Conservation (phyloP, 2,329 filamentous ascomycete genomes). For the Diaporthe vaccinii region DNA sequence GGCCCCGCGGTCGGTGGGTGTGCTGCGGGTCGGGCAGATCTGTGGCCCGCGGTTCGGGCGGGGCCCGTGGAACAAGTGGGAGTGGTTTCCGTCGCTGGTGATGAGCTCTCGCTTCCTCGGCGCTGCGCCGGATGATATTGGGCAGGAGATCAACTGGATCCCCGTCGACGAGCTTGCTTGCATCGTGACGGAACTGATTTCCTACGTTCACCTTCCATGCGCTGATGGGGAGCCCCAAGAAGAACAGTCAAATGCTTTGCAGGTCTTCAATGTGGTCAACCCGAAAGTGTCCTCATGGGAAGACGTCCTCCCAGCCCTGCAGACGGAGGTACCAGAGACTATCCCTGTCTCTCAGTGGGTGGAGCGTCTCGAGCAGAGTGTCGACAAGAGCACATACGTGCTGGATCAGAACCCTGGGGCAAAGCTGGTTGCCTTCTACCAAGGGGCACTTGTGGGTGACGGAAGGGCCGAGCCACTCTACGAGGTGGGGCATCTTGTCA, state of each 20-base stretch:
- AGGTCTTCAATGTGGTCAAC: slow-evolving; percentile 24
- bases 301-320: slow-evolving; percentile 15
- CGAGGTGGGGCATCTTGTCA: background rate
- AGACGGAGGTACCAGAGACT: slow-evolving; percentile 2
- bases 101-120: slow-evolving; percentile 21
- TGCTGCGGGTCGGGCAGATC: slow-evolving; percentile 47
- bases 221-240: background rate
- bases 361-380: background rate
- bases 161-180: slow-evolving; percentile 29
- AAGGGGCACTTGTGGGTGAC: slow-evolving; percentile 1
- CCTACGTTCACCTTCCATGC: background rate
- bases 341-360: background rate
- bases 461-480: slow-evolving; percentile 11
- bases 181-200: slow-evolving; percentile 13
- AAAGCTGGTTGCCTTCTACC: slow-evolving; percentile 14
- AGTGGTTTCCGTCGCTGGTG: slow-evolving; percentile 27
- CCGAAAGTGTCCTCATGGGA: background rate
- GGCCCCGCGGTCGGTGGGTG: slow-evolving; percentile 38
- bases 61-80: slow-evolving; percentile 26
- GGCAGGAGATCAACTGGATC: slow-evolving; percentile 34
- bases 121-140: slow-evolving; percentile 16
- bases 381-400: background rate
- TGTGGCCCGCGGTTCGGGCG: slow-evolving; percentile 31
- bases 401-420: slow-evolving; percentile 16
- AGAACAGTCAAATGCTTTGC: background rate